Base-by-base conservation (phyloP, 345 rosid genomes). In the Cochlearia excelsa region DNA sequence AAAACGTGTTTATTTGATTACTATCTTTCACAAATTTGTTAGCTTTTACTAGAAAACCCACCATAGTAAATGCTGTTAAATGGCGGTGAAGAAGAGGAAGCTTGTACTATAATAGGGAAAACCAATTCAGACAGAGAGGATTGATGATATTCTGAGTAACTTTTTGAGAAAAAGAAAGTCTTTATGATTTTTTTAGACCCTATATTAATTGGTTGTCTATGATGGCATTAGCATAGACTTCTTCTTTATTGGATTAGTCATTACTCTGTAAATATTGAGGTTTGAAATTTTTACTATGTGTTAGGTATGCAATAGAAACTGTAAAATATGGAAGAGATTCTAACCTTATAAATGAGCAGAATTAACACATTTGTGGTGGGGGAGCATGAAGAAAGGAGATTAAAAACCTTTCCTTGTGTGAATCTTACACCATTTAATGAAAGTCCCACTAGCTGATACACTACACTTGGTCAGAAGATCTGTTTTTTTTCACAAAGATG, bases 61-160 rank as follows among this genome's bases (percentile, higher is more conserved):
- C 60, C 54, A 46, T 31, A 71, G 70, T 71, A 52, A 71, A 71
- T 71, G 75, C 70, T 71, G 75, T 71, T 64, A 71, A 65, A 71
- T 64, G 75, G 50, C 57, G 65, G 65, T 71, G 75, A 51, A 37
- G 69, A 56, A 57, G 54, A 41, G 66, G 62, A 71, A 65, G 70
- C 75, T 70, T 65, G 61, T 55, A 63, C 59, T 63, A 63, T 64
- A 57, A 63, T 63, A 16, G 30, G 65, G 59, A 57, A 57, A 63
- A 51, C 43, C 54, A 70, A 70, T 35, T 63, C 65, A 57, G 61
- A 45, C 69, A 57, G 33, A 57, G 48, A 63, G 33, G 29, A 45
- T 63, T 69, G 37, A 50, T 49, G 54, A 47, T 29, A 27, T 52
- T 46, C 44, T 26, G 7, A 60, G 72, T 1, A 54, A 54, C 68